Percentiles rank a stretch among this genome's conserved stretches.
Evolutionary conservation across 1,284 basidiomycete genomes (phyloP).

Genomic region (Ceratobasidium sp.): DNA sequence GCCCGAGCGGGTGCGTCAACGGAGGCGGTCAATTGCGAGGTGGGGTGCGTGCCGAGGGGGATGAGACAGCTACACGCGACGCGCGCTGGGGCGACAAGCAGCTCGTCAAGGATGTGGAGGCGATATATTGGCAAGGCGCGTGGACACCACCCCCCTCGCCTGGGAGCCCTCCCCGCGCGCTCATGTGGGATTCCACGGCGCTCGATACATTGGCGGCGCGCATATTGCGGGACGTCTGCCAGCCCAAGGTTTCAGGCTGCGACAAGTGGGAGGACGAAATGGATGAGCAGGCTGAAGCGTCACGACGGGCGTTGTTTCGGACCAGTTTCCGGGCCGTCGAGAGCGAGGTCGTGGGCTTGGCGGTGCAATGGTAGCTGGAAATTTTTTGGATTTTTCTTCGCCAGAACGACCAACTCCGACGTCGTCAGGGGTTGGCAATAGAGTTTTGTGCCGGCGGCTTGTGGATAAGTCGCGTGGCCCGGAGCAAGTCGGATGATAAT

Average conservation of each 20-base stretch:
- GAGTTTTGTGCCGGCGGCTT: slow-evolving; percentile 35
- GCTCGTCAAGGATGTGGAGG: slow-evolving; percentile 84
- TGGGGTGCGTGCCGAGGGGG: slow-evolving; percentile 53
- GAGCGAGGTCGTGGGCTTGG: slow-evolving; percentile 84
- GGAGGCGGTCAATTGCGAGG: slow-evolving; percentile 94
- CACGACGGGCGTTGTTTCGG: slow-evolving; percentile 70
- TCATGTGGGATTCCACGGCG: slow-evolving; percentile 42
- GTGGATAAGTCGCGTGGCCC: slow-evolving; percentile 13
- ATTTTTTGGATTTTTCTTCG: background rate
- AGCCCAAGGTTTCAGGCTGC: slow-evolving; percentile 44
- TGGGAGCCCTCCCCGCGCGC: slow-evolving; percentile 19
- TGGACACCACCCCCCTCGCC: slow-evolving; percentile 68
- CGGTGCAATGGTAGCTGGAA: slow-evolving; percentile 80
- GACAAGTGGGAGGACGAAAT: slow-evolving; percentile 58
- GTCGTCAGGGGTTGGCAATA: slow-evolving; percentile 19
- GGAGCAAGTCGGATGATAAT: slow-evolving; percentile 37
- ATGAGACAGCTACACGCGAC: slow-evolving; percentile 56
- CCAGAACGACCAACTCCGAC: slow-evolving; percentile 40
- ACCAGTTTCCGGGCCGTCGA: slow-evolving; percentile 90
- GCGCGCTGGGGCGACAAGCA: slow-evolving; percentile 78
- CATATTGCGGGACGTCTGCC: slow-evolving; percentile 63
- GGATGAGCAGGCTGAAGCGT: slow-evolving; percentile 60
- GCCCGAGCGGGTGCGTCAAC: slow-evolving; percentile 97
- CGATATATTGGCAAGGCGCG: slow-evolving; percentile 76
- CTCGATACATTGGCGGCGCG: slow-evolving; percentile 63